Conservation (phyloP, 768 basidiomycete species). For the Tylopilus intermedius region DNA sequence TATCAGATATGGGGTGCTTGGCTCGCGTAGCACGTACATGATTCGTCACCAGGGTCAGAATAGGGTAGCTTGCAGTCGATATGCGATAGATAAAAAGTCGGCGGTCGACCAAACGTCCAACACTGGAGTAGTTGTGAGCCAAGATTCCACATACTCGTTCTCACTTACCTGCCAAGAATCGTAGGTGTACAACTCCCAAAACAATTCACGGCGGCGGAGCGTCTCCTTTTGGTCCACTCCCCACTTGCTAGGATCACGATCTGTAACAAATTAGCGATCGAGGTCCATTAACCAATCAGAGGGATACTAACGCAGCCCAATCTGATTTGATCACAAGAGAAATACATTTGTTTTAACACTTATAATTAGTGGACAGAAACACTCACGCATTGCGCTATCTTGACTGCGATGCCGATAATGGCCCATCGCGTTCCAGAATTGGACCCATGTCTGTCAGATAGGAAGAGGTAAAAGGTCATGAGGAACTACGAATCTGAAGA, state of each 20-base stretch:
- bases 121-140: constrained; percentile 44
- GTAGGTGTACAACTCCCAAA: constrained; percentile 54
- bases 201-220: constrained; percentile 57
- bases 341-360: not conserved
- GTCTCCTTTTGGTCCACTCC: constrained; percentile 54
- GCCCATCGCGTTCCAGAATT: constrained; percentile 63
- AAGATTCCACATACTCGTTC: constrained; percentile 14
- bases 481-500: constrained; percentile 42
- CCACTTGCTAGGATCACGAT: constrained; percentile 68
- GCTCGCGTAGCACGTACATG: constrained; percentile 41
- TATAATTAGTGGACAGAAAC: constrained; percentile 12
- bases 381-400: constrained; percentile 66
- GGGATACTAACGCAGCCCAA: constrained; percentile 58
- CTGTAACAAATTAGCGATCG: constrained; percentile 29
- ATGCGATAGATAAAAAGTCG: constrained; percentile 62
- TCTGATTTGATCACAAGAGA: constrained; percentile 35
- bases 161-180: constrained; percentile 32
- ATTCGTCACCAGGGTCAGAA: constrained; percentile 46
- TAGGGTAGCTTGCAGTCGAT: constrained; percentile 63
- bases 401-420: constrained; percentile 65
- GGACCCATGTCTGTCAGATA: constrained; percentile 63
- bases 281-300: not conserved
- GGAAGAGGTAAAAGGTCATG: constrained; percentile 67
- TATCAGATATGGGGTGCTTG: constrained; percentile 3
- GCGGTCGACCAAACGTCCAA: constrained; percentile 64